phyloP scores from a whole-genome alignment of 2,329 filamentous ascomycete species.

The Colletotrichum musae region DNA sequence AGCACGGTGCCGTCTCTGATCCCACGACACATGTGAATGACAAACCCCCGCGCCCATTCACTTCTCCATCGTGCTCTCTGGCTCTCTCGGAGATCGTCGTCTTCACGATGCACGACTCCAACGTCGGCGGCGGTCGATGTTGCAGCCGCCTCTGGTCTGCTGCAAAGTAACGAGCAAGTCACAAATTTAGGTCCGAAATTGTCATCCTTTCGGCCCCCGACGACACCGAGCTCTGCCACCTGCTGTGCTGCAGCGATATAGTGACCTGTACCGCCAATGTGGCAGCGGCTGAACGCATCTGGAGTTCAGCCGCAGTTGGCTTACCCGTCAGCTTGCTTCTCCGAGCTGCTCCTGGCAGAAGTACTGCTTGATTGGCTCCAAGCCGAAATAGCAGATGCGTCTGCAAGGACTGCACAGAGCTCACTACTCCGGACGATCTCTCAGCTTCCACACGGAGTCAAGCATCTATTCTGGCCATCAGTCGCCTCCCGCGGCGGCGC shows the following conservation, averaged over 20 bases:
- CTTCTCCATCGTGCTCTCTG: background rate
- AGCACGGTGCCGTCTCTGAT: slow-evolving; percentile 29
- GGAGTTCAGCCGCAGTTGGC: slow-evolving; percentile 22
- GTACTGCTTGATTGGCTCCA: background rate
- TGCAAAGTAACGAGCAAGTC: background rate
- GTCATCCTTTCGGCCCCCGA: slow-evolving; percentile 6
- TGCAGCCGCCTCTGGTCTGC: background rate
- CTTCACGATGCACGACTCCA: background rate
- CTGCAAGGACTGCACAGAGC: background rate
- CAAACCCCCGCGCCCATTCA: slow-evolving; percentile 15
- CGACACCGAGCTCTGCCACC: slow-evolving; percentile 5
- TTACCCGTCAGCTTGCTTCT: slow-evolving; percentile 12
- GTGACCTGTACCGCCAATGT: slow-evolving; percentile 8
- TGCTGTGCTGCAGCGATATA: slow-evolving; percentile 1
- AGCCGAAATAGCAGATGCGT: background rate
- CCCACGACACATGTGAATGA: slow-evolving; percentile 40
- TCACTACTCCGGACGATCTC: too few relatives aligned
- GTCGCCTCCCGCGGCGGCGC: background rate
- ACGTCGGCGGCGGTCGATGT: slow-evolving; percentile 5
- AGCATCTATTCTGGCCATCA: background rate
- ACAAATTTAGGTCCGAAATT: too few relatives aligned
- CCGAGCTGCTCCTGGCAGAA: background rate
- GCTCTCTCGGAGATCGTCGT: slow-evolving; percentile 7
- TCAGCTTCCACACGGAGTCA: too few relatives aligned
- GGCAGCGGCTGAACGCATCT: slow-evolving; percentile 21